A percentile compares a stretch with the other conserved stretches of the same genome.
These are phyloP conservation scores for Pestalotiopsis sp. DNA, from an alignment of 2,329 filamentous ascomycete genomes.

Conservation along the genomic window DNA sequence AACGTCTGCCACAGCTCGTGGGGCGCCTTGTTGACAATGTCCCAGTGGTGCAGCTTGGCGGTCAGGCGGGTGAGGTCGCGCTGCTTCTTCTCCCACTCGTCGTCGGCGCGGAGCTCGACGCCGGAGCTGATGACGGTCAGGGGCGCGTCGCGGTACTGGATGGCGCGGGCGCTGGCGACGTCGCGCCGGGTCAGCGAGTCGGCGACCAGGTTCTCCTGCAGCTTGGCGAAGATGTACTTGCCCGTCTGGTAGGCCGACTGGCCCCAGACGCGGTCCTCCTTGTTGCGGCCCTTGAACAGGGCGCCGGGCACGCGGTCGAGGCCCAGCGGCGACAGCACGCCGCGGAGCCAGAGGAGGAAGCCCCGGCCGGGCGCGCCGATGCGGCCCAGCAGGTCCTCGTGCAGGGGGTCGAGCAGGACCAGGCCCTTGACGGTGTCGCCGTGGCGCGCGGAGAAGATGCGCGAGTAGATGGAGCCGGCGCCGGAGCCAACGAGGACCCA, in stretches of 20 bases:
- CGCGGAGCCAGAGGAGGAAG: conserved; percentile 84
- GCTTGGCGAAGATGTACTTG: conserved; percentile 84
- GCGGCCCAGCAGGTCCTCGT: conserved; percentile 79
- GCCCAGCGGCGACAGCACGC: conserved; percentile 84
- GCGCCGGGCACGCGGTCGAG: conserved; percentile 80
- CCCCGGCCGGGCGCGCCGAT: conserved; percentile 71
- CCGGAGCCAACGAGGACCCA: conserved; percentile 89
- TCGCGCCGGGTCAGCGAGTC: conserved; percentile 84
- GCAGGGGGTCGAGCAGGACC: conserved; percentile 83
- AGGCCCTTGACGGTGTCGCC: conserved; percentile 74
- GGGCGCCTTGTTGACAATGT: conserved; percentile 81
- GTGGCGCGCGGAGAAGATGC: conserved; percentile 88
- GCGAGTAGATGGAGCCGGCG: conserved; percentile 84
- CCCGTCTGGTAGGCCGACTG: conserved; percentile 76
- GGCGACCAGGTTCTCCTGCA: conserved; percentile 92
- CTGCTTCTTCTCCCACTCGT: conserved; percentile 82
- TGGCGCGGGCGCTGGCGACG: conserved; percentile 74
- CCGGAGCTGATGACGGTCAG: conserved; percentile 85
- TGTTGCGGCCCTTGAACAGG: conserved; percentile 77
- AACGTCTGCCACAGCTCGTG: conserved; percentile 83
- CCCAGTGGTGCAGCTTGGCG: conserved; percentile 78
- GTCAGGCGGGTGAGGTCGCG: conserved; percentile 82
- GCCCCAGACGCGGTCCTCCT: conserved; percentile 85
- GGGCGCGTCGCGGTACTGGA: conserved; percentile 76
- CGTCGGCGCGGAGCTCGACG: conserved; percentile 64